Conservation (phyloP, 805 yeast genomes). For the Candida chilensis region DNA sequence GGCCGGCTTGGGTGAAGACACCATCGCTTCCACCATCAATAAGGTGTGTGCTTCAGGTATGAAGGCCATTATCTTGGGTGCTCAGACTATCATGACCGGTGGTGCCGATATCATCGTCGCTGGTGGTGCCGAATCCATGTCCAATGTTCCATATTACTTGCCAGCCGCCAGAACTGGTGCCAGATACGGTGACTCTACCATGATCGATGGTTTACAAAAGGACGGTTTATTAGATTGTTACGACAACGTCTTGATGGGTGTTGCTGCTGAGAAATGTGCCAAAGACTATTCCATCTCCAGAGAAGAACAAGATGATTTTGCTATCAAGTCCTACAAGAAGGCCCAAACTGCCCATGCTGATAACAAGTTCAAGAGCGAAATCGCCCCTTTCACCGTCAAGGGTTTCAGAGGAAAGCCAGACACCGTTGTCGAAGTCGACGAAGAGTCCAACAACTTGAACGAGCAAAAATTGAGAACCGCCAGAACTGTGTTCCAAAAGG, state of each 20-base stretch:
- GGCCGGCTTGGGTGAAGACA: constrained; percentile 75
- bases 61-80: constrained; percentile 84
- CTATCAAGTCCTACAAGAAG: constrained; percentile 75
- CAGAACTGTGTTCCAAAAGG: constrained; percentile 90
- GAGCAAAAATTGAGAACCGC: constrained; percentile 72
- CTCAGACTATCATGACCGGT: constrained; percentile 85
- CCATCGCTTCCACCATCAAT: constrained; percentile 86
- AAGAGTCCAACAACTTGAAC: constrained; percentile 73
- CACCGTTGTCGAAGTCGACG: constrained; percentile 63
- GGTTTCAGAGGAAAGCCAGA: constrained; percentile 89
- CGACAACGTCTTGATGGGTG: constrained; percentile 87
- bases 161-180: constrained; percentile 83
- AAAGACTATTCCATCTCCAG: constrained; percentile 68
- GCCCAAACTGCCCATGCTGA: constrained; percentile 73
- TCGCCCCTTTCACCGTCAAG: constrained; percentile 81
- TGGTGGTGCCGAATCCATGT: constrained; percentile 98
- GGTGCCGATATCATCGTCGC: constrained; percentile 88
- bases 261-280: constrained; percentile 96
- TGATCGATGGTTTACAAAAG: constrained; percentile 84
- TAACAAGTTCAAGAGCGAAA: constrained; percentile 78
- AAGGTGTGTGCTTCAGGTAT: constrained; percentile 97
- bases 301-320: constrained; percentile 85
- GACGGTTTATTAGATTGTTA: constrained; percentile 95
- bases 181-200: constrained; percentile 72
- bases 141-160: constrained; percentile 88